Evolutionary conservation across 108 stramenopile species (phyloP).

Genomic region (Conticribra weissflogii): DNA sequence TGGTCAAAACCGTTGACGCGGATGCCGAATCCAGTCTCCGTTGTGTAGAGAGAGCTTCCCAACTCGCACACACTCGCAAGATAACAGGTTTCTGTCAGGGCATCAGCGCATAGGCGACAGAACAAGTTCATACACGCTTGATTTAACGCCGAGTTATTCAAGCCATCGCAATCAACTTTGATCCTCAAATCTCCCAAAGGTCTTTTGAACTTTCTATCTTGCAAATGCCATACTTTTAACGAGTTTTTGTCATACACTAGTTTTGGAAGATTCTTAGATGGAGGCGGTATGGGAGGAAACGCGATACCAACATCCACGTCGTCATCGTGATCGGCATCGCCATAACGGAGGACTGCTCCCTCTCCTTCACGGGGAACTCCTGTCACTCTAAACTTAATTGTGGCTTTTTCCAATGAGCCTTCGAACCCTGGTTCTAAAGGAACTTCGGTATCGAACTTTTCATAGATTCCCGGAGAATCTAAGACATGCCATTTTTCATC

Average conservation of each 20-base stretch:
- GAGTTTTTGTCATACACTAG: slow-evolving; percentile 63
- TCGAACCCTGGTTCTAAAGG: slow-evolving; percentile 59
- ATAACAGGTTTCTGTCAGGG: slow-evolving; percentile 71
- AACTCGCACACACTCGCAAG: slow-evolving; percentile 79
- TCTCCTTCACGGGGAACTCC: slow-evolving; percentile 67
- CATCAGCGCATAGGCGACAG: slow-evolving; percentile 69
- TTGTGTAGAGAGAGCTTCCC: slow-evolving; percentile 55
- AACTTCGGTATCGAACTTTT: slow-evolving; percentile 26
- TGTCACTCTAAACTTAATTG: slow-evolving; percentile 70
- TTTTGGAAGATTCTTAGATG: slow-evolving; percentile 62
- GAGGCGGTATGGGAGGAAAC: slow-evolving; percentile 81
- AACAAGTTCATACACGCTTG: slow-evolving; percentile 75
- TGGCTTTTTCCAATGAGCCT: slow-evolving; percentile 74
- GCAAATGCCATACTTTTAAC: slow-evolving; percentile 81
- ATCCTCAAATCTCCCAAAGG: slow-evolving; percentile 84
- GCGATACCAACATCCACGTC: slow-evolving; percentile 67
- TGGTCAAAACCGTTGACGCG: slow-evolving; percentile 82
- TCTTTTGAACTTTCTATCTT: slow-evolving; percentile 81
- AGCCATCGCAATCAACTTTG: slow-evolving; percentile 58
- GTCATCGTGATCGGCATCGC: slow-evolving; percentile 73
- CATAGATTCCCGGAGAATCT: slow-evolving; percentile 44
- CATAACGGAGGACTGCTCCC: slow-evolving; percentile 63
- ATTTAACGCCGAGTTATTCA: slow-evolving; percentile 71
- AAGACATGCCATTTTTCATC: slow-evolving; percentile 78
- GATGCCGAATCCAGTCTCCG: slow-evolving; percentile 73